Conservation (phyloP, 441 rosid genomes). For the Euphorbia corollata region DNA sequence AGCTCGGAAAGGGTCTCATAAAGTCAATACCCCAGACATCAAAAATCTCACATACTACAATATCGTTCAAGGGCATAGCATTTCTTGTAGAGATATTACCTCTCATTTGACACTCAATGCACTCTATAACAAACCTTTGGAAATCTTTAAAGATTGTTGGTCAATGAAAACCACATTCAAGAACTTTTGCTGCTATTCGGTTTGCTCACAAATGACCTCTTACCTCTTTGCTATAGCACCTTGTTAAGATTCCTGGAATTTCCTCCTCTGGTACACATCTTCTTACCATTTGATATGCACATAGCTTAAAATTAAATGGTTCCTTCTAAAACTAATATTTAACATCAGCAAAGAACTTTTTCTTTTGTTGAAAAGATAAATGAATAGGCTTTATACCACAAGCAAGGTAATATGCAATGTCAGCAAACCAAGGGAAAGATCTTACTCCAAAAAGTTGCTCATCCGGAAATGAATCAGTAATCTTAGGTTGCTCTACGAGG, state of each 20-base stretch:
- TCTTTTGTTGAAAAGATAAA: background rate
- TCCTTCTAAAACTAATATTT: too few species aligned
- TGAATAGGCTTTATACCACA: background rate
- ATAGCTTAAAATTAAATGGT: background rate
- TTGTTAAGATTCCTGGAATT: background rate
- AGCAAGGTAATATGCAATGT: background rate
- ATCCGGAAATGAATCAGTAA: background rate
- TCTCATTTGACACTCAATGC: background rate
- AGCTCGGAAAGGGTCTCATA: background rate
- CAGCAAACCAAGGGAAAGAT: background rate
- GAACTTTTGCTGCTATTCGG: background rate
- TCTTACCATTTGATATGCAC: background rate
- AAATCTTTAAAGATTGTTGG: background rate
- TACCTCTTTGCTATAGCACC: background rate
- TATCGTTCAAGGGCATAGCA: too few species aligned
- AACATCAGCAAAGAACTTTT: background rate
- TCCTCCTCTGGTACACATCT: background rate
- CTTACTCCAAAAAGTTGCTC: background rate
- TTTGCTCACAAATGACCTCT: background rate
- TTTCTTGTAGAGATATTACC: too few species aligned
- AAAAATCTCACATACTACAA: too few species aligned
- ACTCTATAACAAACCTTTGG: background rate
- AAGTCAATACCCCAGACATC: too few species aligned
- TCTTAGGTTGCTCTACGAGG: background rate
- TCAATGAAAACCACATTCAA: background rate